Percentiles rank a stretch among this genome's conserved stretches.
Conservation (phyloP, 2,329 filamentous ascomycete species). For the Raffaelea deltoideospora region DNA sequence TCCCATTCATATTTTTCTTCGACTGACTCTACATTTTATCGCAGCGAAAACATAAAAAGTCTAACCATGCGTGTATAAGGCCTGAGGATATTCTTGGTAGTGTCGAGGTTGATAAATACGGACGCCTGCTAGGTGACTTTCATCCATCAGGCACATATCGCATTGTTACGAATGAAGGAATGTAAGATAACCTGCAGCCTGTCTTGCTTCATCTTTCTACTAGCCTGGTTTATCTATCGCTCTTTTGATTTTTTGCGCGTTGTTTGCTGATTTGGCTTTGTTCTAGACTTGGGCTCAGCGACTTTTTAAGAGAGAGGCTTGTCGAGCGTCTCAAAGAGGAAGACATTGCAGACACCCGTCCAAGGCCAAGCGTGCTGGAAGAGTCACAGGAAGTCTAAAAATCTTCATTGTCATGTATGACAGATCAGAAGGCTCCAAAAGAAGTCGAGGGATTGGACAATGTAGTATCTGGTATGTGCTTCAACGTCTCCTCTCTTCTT, state of each 20-base stretch:
- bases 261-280: neutral
- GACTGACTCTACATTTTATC: no score
- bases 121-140: constrained; percentile 15
- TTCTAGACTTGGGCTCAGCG: constrained; percentile 34
- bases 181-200: constrained; percentile 33
- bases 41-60: no score
- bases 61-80: constrained; percentile 11
- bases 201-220: constrained; percentile 12
- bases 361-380: constrained; percentile 8
- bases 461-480: no score
- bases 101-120: constrained; percentile 44
- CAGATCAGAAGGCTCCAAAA: no score
- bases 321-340: constrained; percentile 36
- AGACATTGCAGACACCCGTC: constrained; percentile 21
- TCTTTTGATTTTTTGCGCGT: constrained; percentile 1
- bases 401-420: no score
- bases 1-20: neutral
- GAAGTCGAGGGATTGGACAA: no score
- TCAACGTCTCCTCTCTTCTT: no score
- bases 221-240: no score
- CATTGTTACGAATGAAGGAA: constrained; percentile 48
- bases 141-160: constrained; percentile 28
- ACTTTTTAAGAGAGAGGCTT: constrained; percentile 38
- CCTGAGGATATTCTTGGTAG: constrained; percentile 57
- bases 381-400: no score